Evolutionary conservation across 441 rosid species (phyloP).

Genomic region (Bruguiera hainesii): DNA sequence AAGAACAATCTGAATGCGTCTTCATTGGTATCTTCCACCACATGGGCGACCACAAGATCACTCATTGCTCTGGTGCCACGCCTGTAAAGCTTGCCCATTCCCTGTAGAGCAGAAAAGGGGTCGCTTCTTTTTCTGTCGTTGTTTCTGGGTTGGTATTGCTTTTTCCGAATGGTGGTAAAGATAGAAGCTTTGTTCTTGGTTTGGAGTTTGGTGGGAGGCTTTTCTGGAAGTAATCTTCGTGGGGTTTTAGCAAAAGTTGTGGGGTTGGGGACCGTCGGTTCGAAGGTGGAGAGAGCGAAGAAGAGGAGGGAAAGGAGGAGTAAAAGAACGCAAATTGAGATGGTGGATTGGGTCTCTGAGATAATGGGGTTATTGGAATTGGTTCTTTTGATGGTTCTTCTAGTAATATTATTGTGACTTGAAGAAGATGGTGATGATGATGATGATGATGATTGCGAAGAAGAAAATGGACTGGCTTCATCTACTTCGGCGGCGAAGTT

Average conservation of each 20-base stretch:
- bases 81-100: constrained; percentile 71
- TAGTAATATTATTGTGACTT: background rate
- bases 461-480: constrained; percentile 14
- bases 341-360: constrained; percentile 69
- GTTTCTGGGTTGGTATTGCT: background rate
- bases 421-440: constrained; percentile 23
- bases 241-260: constrained; percentile 16
- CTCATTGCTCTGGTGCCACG: constrained; percentile 69
- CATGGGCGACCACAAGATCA: constrained; percentile 64
- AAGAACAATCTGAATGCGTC: constrained; percentile 59
- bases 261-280: constrained; percentile 40
- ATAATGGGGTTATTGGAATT: constrained; percentile 51
- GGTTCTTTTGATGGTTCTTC: constrained; percentile 30
- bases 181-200: constrained; percentile 12
- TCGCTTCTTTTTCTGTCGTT: background rate
- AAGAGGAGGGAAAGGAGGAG: constrained; percentile 66
- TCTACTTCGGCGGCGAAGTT: constrained; percentile 17
- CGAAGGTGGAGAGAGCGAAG: constrained; percentile 89
- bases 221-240: constrained; percentile 37
- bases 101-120: constrained; percentile 56
- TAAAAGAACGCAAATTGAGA: constrained; percentile 66
- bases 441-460: constrained; percentile 18
- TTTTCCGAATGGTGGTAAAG: constrained; percentile 1
- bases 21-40: constrained; percentile 43
- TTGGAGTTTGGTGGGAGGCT: constrained; percentile 2